Base-by-base conservation (phyloP, 768 basidiomycete genomes). In the Exsudoporus frostii region DNA sequence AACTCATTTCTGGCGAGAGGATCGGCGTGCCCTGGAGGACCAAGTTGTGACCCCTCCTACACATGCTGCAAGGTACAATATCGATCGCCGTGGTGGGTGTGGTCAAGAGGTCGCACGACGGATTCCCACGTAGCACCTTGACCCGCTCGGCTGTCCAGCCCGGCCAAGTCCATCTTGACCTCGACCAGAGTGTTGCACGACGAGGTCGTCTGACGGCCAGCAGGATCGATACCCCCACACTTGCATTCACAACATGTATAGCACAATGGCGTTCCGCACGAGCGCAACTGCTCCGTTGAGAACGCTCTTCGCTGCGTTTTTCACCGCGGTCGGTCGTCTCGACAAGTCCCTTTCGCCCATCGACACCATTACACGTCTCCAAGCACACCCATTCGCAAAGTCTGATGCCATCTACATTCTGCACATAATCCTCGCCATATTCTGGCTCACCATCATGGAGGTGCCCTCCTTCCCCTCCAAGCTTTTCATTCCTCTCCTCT, bases 381-480 rank as follows among this genome's bases (percentile, higher is more conserved):
- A 74, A 39, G 71, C 77, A 9, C 82, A 90, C 67, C 66, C 69
- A 14, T 90, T 83, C 66, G 74, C 75, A 9, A 64, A 72, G 36
- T 71, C 76, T 19, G 89, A 92, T 73, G 69, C 70, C 45, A 68
- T 85, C 47, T 86, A 90, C 70, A 52, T 89, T 55, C 74, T 88
- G 62, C 85, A 91, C 59, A 58, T 86, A 30, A 59, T 79, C 51
- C 76, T 83, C 37, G 84, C 85, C 40, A 60, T 71, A 7, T 85
- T 91, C 66, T 92, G 89, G 87, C 72, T 92, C 56, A 71, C 71
- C 38, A 73, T 92, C 51, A 88, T 93, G 86, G 74, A 79, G 53
- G 73, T 73, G 1, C 89, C 90, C 0, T 74, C 76, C 14, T 88
- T 85, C 61, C 88, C 88, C 4, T 64, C 78, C 61, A 94, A 95